Evolutionary conservation across 768 basidiomycete species (phyloP), one percentile per base, ranked within the genome.

Genomic region (Boletus huronensis): DNA sequence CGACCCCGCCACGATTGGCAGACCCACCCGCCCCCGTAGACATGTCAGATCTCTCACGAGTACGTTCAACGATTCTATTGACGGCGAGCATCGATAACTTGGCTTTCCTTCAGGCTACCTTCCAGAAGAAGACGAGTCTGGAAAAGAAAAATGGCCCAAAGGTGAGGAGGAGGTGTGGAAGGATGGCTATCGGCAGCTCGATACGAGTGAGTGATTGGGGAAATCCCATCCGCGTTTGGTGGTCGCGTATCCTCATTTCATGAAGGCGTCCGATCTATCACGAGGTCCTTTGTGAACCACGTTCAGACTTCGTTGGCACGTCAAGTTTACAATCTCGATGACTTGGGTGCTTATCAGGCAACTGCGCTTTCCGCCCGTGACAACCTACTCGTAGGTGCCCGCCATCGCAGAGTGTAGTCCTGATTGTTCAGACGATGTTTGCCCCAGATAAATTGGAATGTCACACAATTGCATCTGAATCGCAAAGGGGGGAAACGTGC

Each of bases 291-390:
- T 62, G 87, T 93, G 41, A 82, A 82, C 64, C 90, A 93, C 65
- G 88, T 91, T 23, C 90, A 93, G 66, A 90, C 94, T 0, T 90
- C 92, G 16, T 79, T 99, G 45, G 93, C 93, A 6, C 85, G 94
- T 44, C 92, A 94, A 69, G 82, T 93, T 2, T 91, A 90, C 77
- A 98, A 93, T 69, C 77, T 96, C 48, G 88, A 90, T 68, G 74
- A 88, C 69, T 73, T 93, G 34, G 90, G 92, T 43, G 90, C 92
- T 36, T 98, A 97, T 75, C 93, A 96, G 70, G 94, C 94, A 4
- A 82, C 90, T 16, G 93, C 96, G 4, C 73, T 96, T 34, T 86
- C 91, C 42, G 88, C 88, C 47, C 81, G 94, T 53, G 95, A 98
- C 71, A 85, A 91, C 65, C 80, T 98, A 36, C 77, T 97, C 49